Base-by-base conservation (phyloP, 441 rosid species). In the Cnidoscolus chayamansa region DNA sequence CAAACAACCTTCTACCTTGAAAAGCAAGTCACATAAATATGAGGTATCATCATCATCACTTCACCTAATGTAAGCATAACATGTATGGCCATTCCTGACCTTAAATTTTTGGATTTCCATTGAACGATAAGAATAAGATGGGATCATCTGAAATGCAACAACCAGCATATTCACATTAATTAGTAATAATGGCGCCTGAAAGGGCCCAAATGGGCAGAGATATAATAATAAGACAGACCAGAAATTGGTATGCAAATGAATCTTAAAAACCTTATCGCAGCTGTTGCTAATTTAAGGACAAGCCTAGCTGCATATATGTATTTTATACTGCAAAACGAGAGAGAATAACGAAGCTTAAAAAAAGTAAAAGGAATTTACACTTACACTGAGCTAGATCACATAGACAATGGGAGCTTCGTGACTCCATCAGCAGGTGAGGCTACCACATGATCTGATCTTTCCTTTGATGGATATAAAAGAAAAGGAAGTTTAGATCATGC, bases 401-500 rank as follows among this genome's bases (percentile, higher is more conserved):
- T 4, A 54, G 45, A 30, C 25, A 25, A 25, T 73, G 57, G 54
- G 69, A 53, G 4, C 54, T 48, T 47, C 80, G 84, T 77, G 84
- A 68, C 47, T 74, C 82, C 84, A 71, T 56, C 76, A 84, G 48
- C 82, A 80, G 85, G 85, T 79, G 85, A 84, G 76, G 77, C 77
- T 76, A 72, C 88, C 87, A 75, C 78, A 83, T 83, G 87, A 87
- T 87, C 90, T 74, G 61, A 76, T 63, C 79, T 62, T 60, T 71
- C 86, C 76, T 73, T 65, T 16, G 1, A 4, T 2, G 4, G 37
- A 7, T 0, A 2, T 35, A 61, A 25, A 25, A 58, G 13, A 65
- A 20, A 72, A 77, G 77, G 58, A 69, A 81, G 83, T 73, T 86
- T 70, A 82, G 90, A 94, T 94, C 99, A 94, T 88, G 99, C 99